Evolutionary conservation across 192 early-diverging fungal genomes (phyloP).

Genomic region (Coemansia aciculifera): DNA sequence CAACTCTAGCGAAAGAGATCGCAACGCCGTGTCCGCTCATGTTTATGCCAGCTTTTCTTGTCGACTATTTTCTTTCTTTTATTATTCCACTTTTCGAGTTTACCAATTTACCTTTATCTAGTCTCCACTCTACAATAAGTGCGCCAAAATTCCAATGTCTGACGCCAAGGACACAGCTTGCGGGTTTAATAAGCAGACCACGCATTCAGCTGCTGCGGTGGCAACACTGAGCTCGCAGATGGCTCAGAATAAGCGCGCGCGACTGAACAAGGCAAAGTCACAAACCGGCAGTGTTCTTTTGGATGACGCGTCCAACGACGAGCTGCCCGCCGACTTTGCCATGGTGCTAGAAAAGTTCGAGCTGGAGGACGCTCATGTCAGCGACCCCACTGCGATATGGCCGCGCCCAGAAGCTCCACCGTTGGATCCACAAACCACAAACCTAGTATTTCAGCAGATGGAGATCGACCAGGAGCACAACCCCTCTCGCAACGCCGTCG

Average conservation of each 20-base stretch:
- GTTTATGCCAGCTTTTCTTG: not conserved
- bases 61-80: not conserved
- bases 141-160: not conserved
- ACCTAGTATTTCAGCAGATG: constrained; percentile 91
- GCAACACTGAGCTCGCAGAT: constrained; percentile 20
- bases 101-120: not conserved
- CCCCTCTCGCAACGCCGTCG: constrained; percentile 52
- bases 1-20: not conserved
- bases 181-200: constrained; percentile 7
- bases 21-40: not conserved
- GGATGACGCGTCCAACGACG: constrained; percentile 22
- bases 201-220: constrained; percentile 5
- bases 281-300: constrained; percentile 25
- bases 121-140: not conserved
- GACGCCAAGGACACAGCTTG: not conserved
- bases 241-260: constrained; percentile 40
- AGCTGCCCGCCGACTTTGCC: constrained; percentile 49
- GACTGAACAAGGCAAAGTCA: constrained; percentile 32
- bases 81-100: not conserved
- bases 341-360: constrained; percentile 53
- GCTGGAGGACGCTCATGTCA: constrained; percentile 23
- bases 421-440: constrained; percentile 26
- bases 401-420: constrained; percentile 27
- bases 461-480: constrained; percentile 86
- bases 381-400: constrained; percentile 30